These are phyloP conservation scores for Raffaelea arxii DNA, from an alignment of 2,329 filamentous ascomycete genomes.

Conservation along the genomic window DNA sequence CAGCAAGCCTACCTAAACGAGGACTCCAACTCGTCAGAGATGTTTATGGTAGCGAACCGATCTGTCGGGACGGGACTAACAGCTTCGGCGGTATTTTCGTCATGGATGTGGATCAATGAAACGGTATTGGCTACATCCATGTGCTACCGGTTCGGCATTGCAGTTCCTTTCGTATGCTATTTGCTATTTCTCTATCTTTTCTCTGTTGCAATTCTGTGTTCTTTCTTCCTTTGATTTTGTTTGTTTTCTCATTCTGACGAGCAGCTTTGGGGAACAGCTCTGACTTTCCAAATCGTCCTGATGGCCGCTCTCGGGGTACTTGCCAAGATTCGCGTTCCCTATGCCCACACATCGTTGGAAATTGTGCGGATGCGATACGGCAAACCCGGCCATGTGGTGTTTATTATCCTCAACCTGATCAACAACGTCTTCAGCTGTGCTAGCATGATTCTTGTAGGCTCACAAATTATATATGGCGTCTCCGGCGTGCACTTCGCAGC, in stretches of 20 bases:
- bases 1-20: slow-evolving; percentile 33
- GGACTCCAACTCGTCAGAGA: slow-evolving; percentile 33
- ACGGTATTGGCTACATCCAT: slow-evolving; percentile 26
- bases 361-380: slow-evolving; percentile 29
- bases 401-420: slow-evolving; percentile 26
- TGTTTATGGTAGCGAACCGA: slow-evolving; percentile 28
- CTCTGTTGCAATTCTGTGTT: slow-evolving; percentile 22
- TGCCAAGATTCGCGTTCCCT: slow-evolving; percentile 29
- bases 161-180: slow-evolving; percentile 15
- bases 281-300: slow-evolving; percentile 8
- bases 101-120: slow-evolving; percentile 34
- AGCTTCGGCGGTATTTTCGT: slow-evolving; percentile 21
- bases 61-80: slow-evolving; percentile 20
- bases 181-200: slow-evolving; percentile 29
- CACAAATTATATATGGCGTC: slow-evolving; percentile 26
- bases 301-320: slow-evolving; percentile 29
- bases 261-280: slow-evolving; percentile 7
- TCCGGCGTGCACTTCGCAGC: slow-evolving; percentile 31
- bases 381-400: slow-evolving; percentile 25
- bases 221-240: slow-evolving; percentile 22
- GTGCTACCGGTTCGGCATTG: slow-evolving; percentile 19
- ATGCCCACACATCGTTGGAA: slow-evolving; percentile 31
- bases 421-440: slow-evolving; percentile 31
- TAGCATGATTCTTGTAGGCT: slow-evolving; percentile 26
- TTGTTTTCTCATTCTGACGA: neutral